Conservation (phyloP, 2,329 filamentous ascomycete genomes). For the Penicillium sp. region DNA sequence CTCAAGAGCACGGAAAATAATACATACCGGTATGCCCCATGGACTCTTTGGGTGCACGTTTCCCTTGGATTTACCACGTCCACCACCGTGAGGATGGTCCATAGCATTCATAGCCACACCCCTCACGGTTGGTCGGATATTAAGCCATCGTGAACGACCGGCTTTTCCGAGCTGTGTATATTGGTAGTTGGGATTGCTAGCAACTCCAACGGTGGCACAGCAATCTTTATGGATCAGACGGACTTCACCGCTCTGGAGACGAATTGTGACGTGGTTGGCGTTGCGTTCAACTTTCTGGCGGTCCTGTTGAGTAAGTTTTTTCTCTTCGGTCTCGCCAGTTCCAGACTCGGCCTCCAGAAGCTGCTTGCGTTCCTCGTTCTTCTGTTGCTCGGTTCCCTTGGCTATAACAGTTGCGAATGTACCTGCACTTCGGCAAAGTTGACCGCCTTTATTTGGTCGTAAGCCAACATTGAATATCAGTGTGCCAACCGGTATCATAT, state of each 20-base stretch:
- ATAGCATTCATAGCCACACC: conserved; percentile 99
- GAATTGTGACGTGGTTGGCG: conserved; percentile 75
- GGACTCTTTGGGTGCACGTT: conserved; percentile 92
- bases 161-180: conserved; percentile 92
- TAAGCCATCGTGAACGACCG: conserved; percentile 86
- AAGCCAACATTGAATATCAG: conserved; percentile 86
- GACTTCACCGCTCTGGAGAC: conserved; percentile 88
- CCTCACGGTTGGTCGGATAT: conserved; percentile 90
- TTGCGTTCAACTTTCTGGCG: conserved; percentile 52
- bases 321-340: conserved; percentile 46
- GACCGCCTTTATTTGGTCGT: conserved; percentile 66
- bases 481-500: conserved; percentile 95
- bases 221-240: conserved; percentile 86
- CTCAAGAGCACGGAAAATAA: background rate
- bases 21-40: conserved; percentile 88
- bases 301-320: conserved; percentile 34
- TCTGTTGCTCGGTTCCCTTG: conserved; percentile 70
- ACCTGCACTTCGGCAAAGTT: conserved; percentile 92
- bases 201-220: conserved; percentile 88
- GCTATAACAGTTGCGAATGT: conserved; percentile 85
- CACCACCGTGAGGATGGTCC: conserved; percentile 98
- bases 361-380: conserved; percentile 21
- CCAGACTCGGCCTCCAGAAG: conserved; percentile 41
- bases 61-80: conserved; percentile 98
- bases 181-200: conserved; percentile 89